Percentiles rank a stretch among this genome's conserved stretches.
These are phyloP conservation scores for Corymbia maculata DNA, from an alignment of 345 rosid species.

Conservation along the genomic window DNA sequence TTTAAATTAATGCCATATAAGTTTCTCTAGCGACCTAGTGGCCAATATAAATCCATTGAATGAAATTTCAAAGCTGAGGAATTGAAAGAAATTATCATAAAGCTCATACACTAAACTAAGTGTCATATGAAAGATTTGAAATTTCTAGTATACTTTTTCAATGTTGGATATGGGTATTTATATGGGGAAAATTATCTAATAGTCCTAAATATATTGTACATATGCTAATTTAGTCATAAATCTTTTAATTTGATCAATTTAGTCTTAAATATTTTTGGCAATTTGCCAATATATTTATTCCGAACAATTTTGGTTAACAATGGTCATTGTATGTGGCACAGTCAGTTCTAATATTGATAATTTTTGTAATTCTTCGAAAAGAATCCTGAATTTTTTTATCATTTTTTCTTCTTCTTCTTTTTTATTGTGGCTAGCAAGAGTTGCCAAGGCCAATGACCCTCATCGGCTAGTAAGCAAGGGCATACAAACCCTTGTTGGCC, in stretches of 20 bases:
- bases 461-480: accelerated
- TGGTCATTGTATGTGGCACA: neutral
- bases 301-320: neutral
- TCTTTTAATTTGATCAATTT: neutral
- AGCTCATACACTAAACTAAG: neutral
- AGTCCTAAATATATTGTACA: neutral
- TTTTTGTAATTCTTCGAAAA: too few species aligned
- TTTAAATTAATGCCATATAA: neutral
- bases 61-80: neutral
- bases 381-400: too few species aligned
- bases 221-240: neutral
- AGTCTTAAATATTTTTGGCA: accelerated
- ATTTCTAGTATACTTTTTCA: neutral
- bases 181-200: neutral
- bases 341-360: neutral
- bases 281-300: neutral
- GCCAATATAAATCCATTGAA: neutral
- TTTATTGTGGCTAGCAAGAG: neutral
- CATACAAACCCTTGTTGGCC: neutral
- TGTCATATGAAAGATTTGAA: neutral
- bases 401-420: too few species aligned
- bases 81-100: neutral
- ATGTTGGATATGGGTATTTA: neutral
- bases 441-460: neutral
- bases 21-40: neutral